Conservation (phyloP, 1,139 yeast genomes). For the Hyphopichia pseudoburtonii region DNA sequence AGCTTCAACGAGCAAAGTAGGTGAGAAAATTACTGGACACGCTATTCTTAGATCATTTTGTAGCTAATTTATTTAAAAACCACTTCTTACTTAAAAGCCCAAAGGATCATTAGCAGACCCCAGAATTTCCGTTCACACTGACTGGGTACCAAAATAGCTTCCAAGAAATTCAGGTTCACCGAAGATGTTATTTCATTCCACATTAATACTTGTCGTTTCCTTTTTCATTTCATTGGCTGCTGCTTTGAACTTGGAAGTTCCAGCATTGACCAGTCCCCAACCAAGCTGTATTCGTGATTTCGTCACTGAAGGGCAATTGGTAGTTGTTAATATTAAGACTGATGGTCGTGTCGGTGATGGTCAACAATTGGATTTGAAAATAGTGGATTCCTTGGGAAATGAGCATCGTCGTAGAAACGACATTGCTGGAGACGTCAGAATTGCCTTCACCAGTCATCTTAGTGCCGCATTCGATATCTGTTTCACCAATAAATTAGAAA, state of each 20-base stretch:
- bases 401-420: constrained; percentile 68
- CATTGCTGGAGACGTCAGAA: constrained; percentile 61
- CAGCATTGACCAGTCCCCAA: constrained; percentile 33
- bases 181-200: constrained; percentile 2
- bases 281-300: constrained; percentile 84
- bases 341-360: constrained; percentile 83
- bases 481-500: constrained; percentile 64
- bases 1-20: background rate
- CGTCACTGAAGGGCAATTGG: constrained; percentile 78
- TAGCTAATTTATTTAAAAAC: background rate
- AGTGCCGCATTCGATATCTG: constrained; percentile 90
- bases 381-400: constrained; percentile 68
- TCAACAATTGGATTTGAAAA: constrained; percentile 63
- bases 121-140: background rate
- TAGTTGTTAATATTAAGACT: constrained; percentile 75
- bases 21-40: constrained; percentile 7
- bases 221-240: constrained; percentile 19
- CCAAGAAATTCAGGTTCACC: no score
- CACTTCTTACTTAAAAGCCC: background rate
- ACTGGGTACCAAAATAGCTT: no score
- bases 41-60: constrained; percentile 5
- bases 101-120: background rate
- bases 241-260: constrained; percentile 43
- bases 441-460: constrained; percentile 81
- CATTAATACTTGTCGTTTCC: constrained; percentile 14